These are phyloP conservation scores for Spizellomyces sp. DNA, from an alignment of 192 early-diverging fungal species.

Conservation along the genomic window DNA sequence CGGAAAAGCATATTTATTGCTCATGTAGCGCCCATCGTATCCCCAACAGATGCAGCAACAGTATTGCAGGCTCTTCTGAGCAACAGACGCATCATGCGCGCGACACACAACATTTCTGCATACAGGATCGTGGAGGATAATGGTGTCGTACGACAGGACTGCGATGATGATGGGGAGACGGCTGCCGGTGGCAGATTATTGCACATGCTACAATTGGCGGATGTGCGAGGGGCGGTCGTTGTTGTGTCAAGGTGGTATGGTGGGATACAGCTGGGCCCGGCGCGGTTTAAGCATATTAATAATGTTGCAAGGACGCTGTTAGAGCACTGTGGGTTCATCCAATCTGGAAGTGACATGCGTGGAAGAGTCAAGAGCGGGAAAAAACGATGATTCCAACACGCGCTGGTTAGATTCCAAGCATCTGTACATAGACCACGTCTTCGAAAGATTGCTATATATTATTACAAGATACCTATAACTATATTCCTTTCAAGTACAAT, in stretches of 20 bases:
- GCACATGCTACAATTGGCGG: conserved; percentile 79
- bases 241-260: conserved; percentile 90
- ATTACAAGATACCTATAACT: neutral
- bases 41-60: conserved; percentile 54
- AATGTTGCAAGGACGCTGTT: conserved; percentile 73
- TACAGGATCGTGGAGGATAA: conserved; percentile 73
- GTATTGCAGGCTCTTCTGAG: conserved; percentile 56
- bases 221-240: conserved; percentile 73
- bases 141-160: conserved; percentile 61
- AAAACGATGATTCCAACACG: neutral
- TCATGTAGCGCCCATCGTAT: conserved; percentile 67
- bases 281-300: conserved; percentile 92
- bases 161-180: conserved; percentile 94
- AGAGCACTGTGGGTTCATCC: conserved; percentile 60
- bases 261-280: conserved; percentile 79
- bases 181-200: conserved; percentile 81
- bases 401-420: neutral
- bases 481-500: too few species aligned
- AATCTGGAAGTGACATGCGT: neutral
- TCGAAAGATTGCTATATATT: neutral
- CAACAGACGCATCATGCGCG: conserved; percentile 70
- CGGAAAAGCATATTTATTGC: conserved; percentile 86
- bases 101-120: conserved; percentile 91
- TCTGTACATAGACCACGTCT: neutral
- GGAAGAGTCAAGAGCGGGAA: neutral